A percentile compares a stretch with the other conserved stretches of the same genome.
phyloP scores from a whole-genome alignment of 176 grass and related monocot genomes.

The Juncus effusus region DNA sequence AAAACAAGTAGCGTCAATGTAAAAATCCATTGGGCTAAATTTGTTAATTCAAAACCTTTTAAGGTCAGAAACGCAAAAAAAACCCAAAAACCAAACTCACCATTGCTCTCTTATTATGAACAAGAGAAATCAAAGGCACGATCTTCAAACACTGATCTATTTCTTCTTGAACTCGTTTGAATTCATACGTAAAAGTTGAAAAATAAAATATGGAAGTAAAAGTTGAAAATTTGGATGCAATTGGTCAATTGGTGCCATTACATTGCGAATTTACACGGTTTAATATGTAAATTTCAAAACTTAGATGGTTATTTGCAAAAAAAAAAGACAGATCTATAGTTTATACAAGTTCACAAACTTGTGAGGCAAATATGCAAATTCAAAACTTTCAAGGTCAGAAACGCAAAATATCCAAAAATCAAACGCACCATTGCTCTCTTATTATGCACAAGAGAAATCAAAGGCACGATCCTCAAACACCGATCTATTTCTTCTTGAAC shows the following conservation, averaged over 20 bases:
- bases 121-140: constrained; percentile 49
- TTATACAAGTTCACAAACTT: neutral
- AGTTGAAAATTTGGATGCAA: no score
- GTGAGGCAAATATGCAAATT: constrained; percentile 1
- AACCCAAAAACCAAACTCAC: neutral
- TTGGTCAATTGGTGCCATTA: no score
- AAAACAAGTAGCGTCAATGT: constrained; percentile 42
- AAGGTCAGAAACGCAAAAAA: neutral
- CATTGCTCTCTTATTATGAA: constrained; percentile 21
- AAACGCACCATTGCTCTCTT: neutral
- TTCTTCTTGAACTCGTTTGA: constrained; percentile 38
- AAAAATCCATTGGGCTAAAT: no score
- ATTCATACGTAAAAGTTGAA: constrained; percentile 25
- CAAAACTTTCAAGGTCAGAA: neutral
- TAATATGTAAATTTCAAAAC: no score
- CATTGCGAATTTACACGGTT: no score
- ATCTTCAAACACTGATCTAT: constrained; percentile 50
- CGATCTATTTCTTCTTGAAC: constrained; percentile 45
- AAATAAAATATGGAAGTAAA: no score
- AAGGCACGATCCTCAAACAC: constrained; percentile 50
- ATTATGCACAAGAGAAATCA: constrained; percentile 47
- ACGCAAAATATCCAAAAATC: neutral
- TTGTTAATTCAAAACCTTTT: no score
- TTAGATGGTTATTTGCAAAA: no score
- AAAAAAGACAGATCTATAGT: no score